Evolutionary conservation across 1,139 yeast species (phyloP).

Genomic region (Arxiozyma heterogenica): DNA sequence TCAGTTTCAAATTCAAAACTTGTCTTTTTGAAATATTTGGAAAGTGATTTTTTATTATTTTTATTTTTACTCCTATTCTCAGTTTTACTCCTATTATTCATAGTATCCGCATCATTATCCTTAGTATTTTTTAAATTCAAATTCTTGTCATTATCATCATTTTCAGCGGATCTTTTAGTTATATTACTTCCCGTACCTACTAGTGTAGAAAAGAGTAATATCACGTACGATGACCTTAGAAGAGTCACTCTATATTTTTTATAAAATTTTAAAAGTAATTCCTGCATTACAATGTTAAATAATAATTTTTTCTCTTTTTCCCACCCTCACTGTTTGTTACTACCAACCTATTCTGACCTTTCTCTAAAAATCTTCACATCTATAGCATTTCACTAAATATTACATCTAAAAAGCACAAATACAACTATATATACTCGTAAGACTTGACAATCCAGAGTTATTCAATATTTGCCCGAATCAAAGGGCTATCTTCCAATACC

Average conservation of each 20-base stretch:
- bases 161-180: constrained; percentile 11
- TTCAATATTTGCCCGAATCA: no score
- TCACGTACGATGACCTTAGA: constrained; percentile 24
- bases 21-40: constrained; percentile 4
- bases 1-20: constrained; percentile 3
- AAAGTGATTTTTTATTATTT: neutral
- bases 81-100: no score
- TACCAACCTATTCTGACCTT: no score
- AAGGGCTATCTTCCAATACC: no score
- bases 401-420: no score
- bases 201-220: constrained; percentile 22
- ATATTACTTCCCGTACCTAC: constrained; percentile 4
- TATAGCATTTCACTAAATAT: no score
- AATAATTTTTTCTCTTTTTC: no score
- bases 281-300: neutral
- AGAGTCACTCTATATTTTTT: constrained; percentile 23
- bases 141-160: constrained; percentile 8
- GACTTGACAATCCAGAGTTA: no score
- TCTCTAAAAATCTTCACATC: no score
- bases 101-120: neutral
- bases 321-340: no score
- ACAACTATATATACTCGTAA: no score
- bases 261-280: constrained; percentile 14
- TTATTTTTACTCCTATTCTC: neutral
- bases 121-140: neutral